These are phyloP conservation scores for Clonostachys rhizophaga DNA, from an alignment of 2,329 filamentous ascomycete species.

Conservation along the genomic window DNA sequence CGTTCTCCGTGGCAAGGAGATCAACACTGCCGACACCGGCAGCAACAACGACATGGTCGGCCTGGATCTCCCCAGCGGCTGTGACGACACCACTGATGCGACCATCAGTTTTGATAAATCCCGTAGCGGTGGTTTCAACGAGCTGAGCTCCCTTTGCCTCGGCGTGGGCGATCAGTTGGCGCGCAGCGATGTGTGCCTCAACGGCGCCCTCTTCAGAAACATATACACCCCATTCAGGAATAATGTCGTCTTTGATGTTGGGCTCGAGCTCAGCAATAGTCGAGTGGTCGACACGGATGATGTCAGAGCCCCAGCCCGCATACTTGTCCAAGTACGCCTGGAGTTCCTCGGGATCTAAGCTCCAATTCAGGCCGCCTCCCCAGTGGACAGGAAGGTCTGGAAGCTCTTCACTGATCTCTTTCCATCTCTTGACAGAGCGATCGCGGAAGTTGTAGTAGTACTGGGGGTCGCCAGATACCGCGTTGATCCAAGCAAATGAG, in stretches of 20 bases:
- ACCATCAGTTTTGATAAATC: constrained; percentile 7
- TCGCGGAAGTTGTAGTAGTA: constrained; percentile 19
- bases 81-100: constrained; percentile 10
- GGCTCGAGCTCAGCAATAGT: constrained; percentile 13
- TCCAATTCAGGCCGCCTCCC: constrained; percentile 15
- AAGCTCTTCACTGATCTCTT: constrained; percentile 10
- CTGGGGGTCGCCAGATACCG: constrained; percentile 12
- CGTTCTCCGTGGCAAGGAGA: constrained; percentile 12
- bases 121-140: constrained; percentile 6
- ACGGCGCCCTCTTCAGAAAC: constrained; percentile 17
- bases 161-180: constrained; percentile 10
- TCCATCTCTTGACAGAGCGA: constrained; percentile 18
- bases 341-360: constrained; percentile 13
- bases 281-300: constrained; percentile 9
- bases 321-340: constrained; percentile 7
- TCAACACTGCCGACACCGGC: constrained; percentile 17
- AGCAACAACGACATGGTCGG: constrained; percentile 20
- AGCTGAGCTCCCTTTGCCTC: constrained; percentile 7
- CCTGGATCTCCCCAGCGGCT: constrained; percentile 5
- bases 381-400: constrained; percentile 15
- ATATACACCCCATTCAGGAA: constrained; percentile 13
- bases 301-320: constrained; percentile 16
- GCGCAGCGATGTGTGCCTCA: constrained; percentile 16
- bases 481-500: constrained; percentile 25
- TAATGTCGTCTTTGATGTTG: constrained; percentile 4